phyloP scores from a whole-genome alignment of 257 asterid genomes.

The Perilla frutescens region DNA sequence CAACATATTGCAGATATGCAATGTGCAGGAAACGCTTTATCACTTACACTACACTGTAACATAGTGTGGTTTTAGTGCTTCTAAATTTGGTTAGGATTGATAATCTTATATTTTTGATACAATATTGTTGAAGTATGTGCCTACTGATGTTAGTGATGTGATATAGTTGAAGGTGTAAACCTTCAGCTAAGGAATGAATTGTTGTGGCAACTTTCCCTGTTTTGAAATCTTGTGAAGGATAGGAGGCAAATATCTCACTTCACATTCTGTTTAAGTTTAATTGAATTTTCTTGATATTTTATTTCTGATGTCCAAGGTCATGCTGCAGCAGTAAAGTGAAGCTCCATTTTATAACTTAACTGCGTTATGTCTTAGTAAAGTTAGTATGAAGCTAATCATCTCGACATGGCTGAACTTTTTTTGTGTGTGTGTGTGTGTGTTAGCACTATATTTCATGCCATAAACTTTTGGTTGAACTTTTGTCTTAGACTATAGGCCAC shows the following conservation, averaged over 20 bases:
- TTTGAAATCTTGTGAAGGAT: conserved; percentile 7
- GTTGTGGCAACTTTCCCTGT: conserved; percentile 20
- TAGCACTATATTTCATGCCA: conserved; percentile 16
- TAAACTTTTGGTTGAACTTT: conserved; percentile 16
- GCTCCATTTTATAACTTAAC: conserved; percentile 17
- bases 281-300: conserved; percentile 19
- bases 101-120: background rate
- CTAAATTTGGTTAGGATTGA: conserved; percentile 20
- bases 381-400: background rate
- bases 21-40: conserved; percentile 21
- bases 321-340: conserved; percentile 27
- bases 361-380: background rate
- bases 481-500: conserved; percentile 1
- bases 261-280: background rate
- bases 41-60: background rate
- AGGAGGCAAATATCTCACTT: background rate
- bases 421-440: background rate
- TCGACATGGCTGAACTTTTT: conserved; percentile 9
- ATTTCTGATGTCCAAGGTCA: background rate
- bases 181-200: conserved; percentile 8
- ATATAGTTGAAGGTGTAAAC: conserved; percentile 8
- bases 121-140: conserved; percentile 15
- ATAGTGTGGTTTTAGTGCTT: background rate
- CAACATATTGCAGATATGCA: conserved; percentile 11
- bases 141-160: conserved; percentile 10